Evolutionary conservation across 306 rosid species (phyloP).

Genomic region (Corylus heterophylla): DNA sequence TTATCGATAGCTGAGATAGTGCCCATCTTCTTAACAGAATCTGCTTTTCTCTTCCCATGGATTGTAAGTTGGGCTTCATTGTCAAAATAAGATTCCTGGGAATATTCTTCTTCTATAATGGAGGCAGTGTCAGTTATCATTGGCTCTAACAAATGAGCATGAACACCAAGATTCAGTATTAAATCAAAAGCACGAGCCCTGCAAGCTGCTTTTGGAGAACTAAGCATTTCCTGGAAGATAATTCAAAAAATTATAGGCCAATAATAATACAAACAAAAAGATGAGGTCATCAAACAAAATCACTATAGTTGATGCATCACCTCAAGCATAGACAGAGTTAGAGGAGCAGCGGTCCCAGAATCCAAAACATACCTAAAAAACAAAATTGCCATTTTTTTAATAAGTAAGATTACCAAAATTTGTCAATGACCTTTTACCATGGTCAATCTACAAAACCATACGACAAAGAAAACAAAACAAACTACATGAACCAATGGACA

Average conservation of each 20-base stretch:
- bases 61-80: constrained; percentile 62
- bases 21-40: constrained; percentile 46
- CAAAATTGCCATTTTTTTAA: too few relatives aligned
- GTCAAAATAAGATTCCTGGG: constrained; percentile 80
- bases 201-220: constrained; percentile 76
- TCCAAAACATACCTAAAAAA: constrained; percentile 86
- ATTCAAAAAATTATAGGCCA: constrained; percentile 28
- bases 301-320: constrained; percentile 46
- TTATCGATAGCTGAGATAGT: constrained; percentile 61
- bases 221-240: constrained; percentile 80
- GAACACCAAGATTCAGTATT: constrained; percentile 97
- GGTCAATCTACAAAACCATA: constrained; percentile 17
- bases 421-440: constrained; percentile 26
- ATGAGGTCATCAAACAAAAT: background rate
- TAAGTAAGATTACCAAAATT: constrained; percentile 7
- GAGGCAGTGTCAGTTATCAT: constrained; percentile 61
- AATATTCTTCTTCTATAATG: constrained; percentile 81
- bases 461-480: constrained; percentile 23
- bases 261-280: constrained; percentile 15
- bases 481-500: constrained; percentile 17
- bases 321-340: constrained; percentile 96
- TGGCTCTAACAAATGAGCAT: constrained; percentile 95
- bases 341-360: constrained; percentile 93
- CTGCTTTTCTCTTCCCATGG: constrained; percentile 55
- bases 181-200: constrained; percentile 96